Evolutionary conservation across 208 protist genomes (phyloP).

Genomic region (Angomonas deanei): DNA sequence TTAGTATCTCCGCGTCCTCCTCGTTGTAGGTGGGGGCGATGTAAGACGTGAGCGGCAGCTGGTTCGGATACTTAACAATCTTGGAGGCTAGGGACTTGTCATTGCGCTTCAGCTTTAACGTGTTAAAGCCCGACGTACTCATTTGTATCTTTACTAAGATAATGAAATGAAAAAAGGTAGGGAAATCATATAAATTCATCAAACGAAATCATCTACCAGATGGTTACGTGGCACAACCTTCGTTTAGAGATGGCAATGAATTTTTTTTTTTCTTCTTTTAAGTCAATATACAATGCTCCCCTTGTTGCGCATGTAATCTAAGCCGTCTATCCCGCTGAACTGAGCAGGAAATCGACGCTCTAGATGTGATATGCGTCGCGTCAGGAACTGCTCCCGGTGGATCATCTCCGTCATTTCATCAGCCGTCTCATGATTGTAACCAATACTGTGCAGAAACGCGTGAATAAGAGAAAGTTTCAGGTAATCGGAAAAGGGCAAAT

Average conservation of each 20-base stretch:
- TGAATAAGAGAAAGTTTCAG: conserved; percentile 63
- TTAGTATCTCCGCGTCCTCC: neutral
- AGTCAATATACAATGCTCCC: neutral
- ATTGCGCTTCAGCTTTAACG: neutral
- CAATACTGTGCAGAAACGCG: conserved; percentile 66
- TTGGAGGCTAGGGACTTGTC: conserved; percentile 12
- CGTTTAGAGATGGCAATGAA: too few species aligned
- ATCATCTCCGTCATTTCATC: conserved; percentile 56
- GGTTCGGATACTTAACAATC: conserved; percentile 8
- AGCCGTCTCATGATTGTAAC: conserved; percentile 64
- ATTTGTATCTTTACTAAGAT: neutral
- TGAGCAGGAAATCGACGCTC: conserved; percentile 29
- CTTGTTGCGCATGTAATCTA: conserved; percentile 21
- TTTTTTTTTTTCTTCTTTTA: conserved; percentile 3
- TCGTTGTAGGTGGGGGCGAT: conserved; percentile 17
- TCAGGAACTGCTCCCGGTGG: conserved; percentile 47
- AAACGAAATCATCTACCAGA: too few species aligned
- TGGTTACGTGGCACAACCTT: too few species aligned
- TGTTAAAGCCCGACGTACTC: neutral
- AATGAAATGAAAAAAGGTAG: neutral
- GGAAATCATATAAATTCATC: neutral
- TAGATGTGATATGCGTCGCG: conserved; percentile 24
- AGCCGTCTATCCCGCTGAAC: conserved; percentile 31
- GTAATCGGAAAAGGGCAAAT: conserved; percentile 56
- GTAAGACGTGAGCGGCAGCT: conserved; percentile 20